These are phyloP conservation scores for Fraxinus nigra DNA, from an alignment of 305 asterid species.

Conservation along the genomic window DNA sequence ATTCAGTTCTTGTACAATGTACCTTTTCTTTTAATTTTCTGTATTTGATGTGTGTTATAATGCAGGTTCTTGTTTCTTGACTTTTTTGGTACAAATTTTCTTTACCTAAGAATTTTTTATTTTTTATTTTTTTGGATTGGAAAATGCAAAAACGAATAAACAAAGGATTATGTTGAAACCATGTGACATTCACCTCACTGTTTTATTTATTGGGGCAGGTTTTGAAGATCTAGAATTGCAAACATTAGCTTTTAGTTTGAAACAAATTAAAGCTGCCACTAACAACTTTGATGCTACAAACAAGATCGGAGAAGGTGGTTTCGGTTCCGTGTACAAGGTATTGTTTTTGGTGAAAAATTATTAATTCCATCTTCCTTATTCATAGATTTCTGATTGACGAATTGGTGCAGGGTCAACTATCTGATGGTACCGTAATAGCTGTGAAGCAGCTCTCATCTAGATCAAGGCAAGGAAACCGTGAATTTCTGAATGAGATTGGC, in stretches of 20 bases:
- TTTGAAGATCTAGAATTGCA: conserved; percentile 69
- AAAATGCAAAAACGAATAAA: conserved; percentile 18
- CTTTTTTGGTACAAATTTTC: conserved; percentile 22
- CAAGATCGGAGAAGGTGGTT: conserved; percentile 97
- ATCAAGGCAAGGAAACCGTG: conserved; percentile 89
- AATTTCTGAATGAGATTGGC: conserved; percentile 80
- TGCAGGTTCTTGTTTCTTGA: neutral
- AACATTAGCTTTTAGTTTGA: conserved; percentile 69
- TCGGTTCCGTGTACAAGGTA: conserved; percentile 93
- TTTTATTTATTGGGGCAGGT: conserved; percentile 33
- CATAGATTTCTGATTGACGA: conserved; percentile 24
- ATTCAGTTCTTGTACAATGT: neutral
- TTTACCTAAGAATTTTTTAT: conserved; percentile 41
- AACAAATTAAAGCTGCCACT: conserved; percentile 78
- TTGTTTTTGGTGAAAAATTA: neutral
- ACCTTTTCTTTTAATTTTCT: neutral
- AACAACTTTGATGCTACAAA: conserved; percentile 67
- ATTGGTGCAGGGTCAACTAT: conserved; percentile 56
- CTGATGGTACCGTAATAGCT: conserved; percentile 80
- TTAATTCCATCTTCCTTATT: neutral
- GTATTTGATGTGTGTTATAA: neutral
- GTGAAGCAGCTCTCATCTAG: conserved; percentile 88
- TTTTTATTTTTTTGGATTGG: conserved; percentile 15
- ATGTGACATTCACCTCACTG: neutral
- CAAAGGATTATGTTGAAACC: neutral